Evolutionary conservation across 306 rosid species (phyloP), one percentile per base, ranked within the genome.

Genomic region (Trichosanthes cucumerina): DNA sequence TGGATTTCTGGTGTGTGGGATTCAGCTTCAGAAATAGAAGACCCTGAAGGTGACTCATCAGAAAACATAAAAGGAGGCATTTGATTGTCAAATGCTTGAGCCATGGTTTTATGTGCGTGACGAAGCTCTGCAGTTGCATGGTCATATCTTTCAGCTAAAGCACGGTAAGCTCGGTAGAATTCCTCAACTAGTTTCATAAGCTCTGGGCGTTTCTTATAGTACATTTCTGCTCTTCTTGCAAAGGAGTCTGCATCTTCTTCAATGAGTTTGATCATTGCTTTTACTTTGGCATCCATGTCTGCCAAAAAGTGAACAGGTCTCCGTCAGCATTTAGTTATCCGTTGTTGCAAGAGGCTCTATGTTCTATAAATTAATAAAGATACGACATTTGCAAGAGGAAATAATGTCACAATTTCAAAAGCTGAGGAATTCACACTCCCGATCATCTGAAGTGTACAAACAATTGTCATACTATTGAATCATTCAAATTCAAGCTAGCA

Each of bases 161-260:
- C 99, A 63, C 99, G 98, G 79, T 96, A 96, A 71, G 99, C 99
- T 81, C 99, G 91, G 86, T 96, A 91, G 87, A 96, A 91, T 87
- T 96, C 99, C 88, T 96, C 99, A 52, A 96, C 98, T 65, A 96
- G 76, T 81, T 96, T 93, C 96, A 91, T 91, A 53, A 96, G 97
- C 86, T 96, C 99, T 52, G 99, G 99, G 21, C 97, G 90, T 86
- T 96, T 96, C 88, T 93, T 93, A 82, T 96, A 96, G 88, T 96
- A 96, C 99, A 96, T 96, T 79, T 96, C 99, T 59, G 99, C 99
- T 89, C 97, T 92, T 83, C 98, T 93, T 62, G 99, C 98, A 86
- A 96, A 96, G 33, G 99, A 96, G 84, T 96, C 99, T 21, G 98
- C 99, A 88, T 96, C 99, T 86, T 96, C 99, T 89, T 96, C 99